Evolutionary conservation across 139 green algal species (phyloP).

Genomic region (Tetradesmus obliquus): DNA sequence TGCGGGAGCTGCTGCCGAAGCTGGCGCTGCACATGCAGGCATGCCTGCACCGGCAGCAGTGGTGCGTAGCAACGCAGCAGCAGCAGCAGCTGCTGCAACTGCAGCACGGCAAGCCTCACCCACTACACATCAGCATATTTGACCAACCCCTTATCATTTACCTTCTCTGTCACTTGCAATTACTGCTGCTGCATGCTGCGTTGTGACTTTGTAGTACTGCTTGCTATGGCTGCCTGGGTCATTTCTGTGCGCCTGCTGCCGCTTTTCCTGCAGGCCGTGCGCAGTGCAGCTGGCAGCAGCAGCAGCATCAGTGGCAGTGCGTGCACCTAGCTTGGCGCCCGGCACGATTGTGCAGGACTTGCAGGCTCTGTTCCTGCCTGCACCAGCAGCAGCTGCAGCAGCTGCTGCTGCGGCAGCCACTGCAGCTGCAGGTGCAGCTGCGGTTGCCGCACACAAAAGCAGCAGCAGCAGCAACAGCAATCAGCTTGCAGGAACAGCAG

Average conservation of each 20-base stretch:
- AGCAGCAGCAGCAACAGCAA: background rate
- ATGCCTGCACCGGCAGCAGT: conserved; percentile 34
- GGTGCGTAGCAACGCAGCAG: background rate
- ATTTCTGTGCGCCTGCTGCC: background rate
- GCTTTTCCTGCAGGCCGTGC: background rate
- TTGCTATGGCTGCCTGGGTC: too few relatives aligned
- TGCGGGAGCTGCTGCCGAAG: conserved; percentile 21
- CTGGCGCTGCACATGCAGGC: conserved; percentile 23
- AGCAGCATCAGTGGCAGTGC: conserved; percentile 18
- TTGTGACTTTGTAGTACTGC: too few relatives aligned
- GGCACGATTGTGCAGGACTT: conserved; percentile 20
- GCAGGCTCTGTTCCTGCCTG: background rate
- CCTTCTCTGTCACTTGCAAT: too few relatives aligned
- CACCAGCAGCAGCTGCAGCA: background rate
- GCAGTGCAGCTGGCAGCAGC: conserved; percentile 25
- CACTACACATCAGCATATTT: too few relatives aligned
- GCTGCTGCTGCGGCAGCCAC: background rate
- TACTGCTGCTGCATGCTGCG: too few relatives aligned
- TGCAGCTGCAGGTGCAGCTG: background rate
- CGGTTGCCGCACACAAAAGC: conserved; percentile 2
- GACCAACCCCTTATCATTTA: too few relatives aligned
- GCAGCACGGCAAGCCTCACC: too few relatives aligned
- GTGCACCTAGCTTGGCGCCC: background rate
- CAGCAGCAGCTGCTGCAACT: background rate
- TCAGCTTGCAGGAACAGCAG: background rate